phyloP scores from a whole-genome alignment of 768 basidiomycete genomes.

The Lyophyllum shimeji region DNA sequence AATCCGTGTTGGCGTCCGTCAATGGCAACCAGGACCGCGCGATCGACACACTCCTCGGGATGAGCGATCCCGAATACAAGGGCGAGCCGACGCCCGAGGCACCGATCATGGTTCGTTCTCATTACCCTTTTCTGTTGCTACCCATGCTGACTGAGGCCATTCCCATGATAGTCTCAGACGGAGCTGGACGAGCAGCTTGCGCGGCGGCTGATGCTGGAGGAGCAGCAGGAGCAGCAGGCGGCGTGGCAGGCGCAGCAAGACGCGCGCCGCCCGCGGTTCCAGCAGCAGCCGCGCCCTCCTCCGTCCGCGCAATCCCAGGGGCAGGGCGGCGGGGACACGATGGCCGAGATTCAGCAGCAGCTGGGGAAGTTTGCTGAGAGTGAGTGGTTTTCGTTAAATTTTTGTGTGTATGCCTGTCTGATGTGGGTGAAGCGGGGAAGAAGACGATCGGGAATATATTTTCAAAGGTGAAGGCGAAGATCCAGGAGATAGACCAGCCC shows the following conservation, averaged over 20 bases:
- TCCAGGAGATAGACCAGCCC: constrained; percentile 74
- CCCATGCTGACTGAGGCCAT: not conserved
- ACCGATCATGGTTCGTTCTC: constrained; percentile 29
- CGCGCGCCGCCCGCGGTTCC: constrained; percentile 7
- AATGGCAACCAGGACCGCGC: constrained; percentile 72
- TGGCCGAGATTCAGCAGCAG: constrained; percentile 72
- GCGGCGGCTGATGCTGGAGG: constrained; percentile 67
- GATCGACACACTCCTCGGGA: constrained; percentile 74
- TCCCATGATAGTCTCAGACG: constrained; percentile 46
- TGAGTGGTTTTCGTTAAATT: constrained; percentile 32
- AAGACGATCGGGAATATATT: constrained; percentile 73
- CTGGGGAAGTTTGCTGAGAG: constrained; percentile 78
- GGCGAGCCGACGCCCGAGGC: constrained; percentile 32
- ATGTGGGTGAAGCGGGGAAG: constrained; percentile 56
- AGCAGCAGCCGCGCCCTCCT: constrained; percentile 13
- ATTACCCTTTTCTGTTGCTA: constrained; percentile 1
- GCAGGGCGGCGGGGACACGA: constrained; percentile 40
- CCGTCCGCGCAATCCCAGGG: constrained; percentile 3
- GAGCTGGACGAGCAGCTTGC: constrained; percentile 83
- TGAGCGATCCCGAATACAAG: constrained; percentile 81
- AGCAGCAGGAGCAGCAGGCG: constrained; percentile 41
- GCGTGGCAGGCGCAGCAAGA: constrained; percentile 32
- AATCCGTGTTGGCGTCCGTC: constrained; percentile 73
- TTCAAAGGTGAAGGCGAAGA: constrained; percentile 80
- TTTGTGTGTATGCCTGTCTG: not conserved